Evolutionary conservation across 179 eudicot species (phyloP), one percentile per base, ranked within the genome.

Genomic region (Silene noctiflora): DNA sequence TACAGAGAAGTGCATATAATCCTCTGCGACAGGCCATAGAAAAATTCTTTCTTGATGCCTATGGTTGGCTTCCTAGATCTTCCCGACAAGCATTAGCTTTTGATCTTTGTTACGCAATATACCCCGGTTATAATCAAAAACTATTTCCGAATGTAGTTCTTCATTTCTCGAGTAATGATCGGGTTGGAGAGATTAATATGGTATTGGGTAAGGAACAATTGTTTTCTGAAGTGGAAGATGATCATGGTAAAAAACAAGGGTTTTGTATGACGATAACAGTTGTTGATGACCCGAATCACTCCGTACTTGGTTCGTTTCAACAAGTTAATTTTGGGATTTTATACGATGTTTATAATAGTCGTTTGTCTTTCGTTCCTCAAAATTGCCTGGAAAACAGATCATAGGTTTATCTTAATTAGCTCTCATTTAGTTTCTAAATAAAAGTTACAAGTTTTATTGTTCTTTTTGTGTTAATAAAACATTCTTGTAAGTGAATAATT

Each of bases 281-380:
- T 29, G 16, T 24, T 35, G n/a, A 44, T 61, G 68, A 74, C 17
- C 68, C 67, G 20, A 53, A 31, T 14, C 68, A 67, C 42, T 74
- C 67, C 14, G 6, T 74, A 2, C 42, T 60, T 14, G 76, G 76
- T 35, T 67, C 76, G 22, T 74, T 10, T 74, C 76, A 74, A 61
- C 76, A 74, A 16, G 76, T 65, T 3, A 61, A 60, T 22, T 74
- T 61, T 42, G 16, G 4, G 3, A 2, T 74, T 5, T 24, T 74
- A 12, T 74, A 74, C 62, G 69, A 74, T 39, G 76, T 35, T 4
- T 16, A 61, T 3, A 74, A 74, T 21, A 6, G 21, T 5, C 19
- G 13, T 7, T 14, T 74, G 16, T 60, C 20, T 6, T 74, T 74
- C 22, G 68, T 21, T 0, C 68, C 68, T 71, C 19, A 63, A 69